These are phyloP conservation scores for Sordariomycetes sp. DNA, from an alignment of 2,329 filamentous ascomycete genomes.

Conservation along the genomic window DNA sequence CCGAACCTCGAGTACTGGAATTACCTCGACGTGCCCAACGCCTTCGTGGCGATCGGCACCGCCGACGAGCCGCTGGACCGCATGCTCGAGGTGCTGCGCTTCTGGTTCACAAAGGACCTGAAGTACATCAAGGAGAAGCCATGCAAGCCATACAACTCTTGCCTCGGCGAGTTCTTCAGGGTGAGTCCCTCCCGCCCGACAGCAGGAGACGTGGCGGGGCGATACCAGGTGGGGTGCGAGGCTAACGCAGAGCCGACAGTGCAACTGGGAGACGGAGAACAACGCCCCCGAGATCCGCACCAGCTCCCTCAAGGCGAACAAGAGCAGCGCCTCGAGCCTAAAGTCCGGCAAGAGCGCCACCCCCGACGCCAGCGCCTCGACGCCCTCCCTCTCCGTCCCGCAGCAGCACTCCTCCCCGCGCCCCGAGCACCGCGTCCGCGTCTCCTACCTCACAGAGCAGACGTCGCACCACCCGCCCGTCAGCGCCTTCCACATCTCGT, in stretches of 20 bases:
- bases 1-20: constrained; percentile 99
- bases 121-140: constrained; percentile 98
- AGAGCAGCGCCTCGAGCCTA: constrained; percentile 31
- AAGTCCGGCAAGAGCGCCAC: constrained; percentile 28
- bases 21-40: constrained; percentile 88
- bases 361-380: constrained; percentile 28
- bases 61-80: constrained; percentile 84
- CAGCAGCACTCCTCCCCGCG: constrained; percentile 28
- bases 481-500: constrained; percentile 88
- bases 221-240: neutral
- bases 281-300: constrained; percentile 54
- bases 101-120: constrained; percentile 98
- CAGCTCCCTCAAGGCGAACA: constrained; percentile 21
- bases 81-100: constrained; percentile 87
- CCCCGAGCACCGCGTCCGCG: constrained; percentile 44
- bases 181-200: constrained; percentile 43
- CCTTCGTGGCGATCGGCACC: constrained; percentile 71
- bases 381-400: constrained; percentile 35
- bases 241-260: constrained; percentile 32
- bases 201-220: neutral
- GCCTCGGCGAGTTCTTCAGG: constrained; percentile 92
- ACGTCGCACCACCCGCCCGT: constrained; percentile 96
- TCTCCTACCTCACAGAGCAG: constrained; percentile 94
- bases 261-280: constrained; percentile 89
- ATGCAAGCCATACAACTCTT: constrained; percentile 98